Base-by-base conservation (phyloP, 1,139 yeast genomes). In the Arxiozyma heterogenica region DNA sequence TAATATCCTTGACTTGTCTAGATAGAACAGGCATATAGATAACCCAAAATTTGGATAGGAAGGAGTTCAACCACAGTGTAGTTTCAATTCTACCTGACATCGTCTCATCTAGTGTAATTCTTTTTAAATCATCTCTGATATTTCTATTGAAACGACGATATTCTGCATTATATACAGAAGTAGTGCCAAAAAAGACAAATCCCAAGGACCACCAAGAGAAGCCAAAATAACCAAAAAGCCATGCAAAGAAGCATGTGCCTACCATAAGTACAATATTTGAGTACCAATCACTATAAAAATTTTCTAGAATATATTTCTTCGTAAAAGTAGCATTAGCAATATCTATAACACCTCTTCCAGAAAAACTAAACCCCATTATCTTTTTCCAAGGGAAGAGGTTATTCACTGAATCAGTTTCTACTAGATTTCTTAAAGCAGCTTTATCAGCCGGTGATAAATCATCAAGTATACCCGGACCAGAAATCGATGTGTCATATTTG, bases 1-100 rank as follows among this genome's bases (percentile, higher is more conserved):
- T 84, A 63, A 79, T 80, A 53, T 76, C 79, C 71, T 81, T 77
- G 34, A 86, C 93, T 68, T 81, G 82, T 62, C 84, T 87, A n/a
- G 89, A 83, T 54, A 86, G 73, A 0, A 87, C 88, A 45, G 93
- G 93, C 95, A 86, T 86, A 63, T 86, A 86, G 59, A 86, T 84
- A 54, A 84, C 86, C 95, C 95, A 86, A 64, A 86, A 85, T 68
- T 86, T 86, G 51, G 83, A 83, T 68, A 86, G 70, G 63, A 86
- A 85, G 25, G 83, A 79, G 64, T 86, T 86, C 63, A 86, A 70
- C 95, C 95, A 86, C 59, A 82, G 82, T 81, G 86, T 84, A 11
- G 89, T 82, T 71, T 86, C 95, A 57, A 77, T 69, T 61, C 77
- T 79, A 52, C 78, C 76, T 56, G 82, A 86, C 59, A 86, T 72